A percentile compares a stretch with the other conserved stretches of the same genome.
phyloP scores from a whole-genome alignment of 495 filamentous ascomycete species.

The Astrothelium macrocarpum region DNA sequence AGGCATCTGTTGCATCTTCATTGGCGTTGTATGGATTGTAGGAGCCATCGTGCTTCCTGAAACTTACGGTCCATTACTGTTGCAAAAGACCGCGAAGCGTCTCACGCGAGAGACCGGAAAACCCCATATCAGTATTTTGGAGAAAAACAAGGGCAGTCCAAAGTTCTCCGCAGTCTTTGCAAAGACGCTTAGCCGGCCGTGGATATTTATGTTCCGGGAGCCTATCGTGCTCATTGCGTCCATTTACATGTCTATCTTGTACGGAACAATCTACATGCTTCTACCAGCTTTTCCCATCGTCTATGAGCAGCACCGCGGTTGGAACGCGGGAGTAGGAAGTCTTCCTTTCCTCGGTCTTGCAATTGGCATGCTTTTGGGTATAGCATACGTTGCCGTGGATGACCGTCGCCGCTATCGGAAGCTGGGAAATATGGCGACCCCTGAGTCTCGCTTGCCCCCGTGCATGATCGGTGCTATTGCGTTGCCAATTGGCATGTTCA shows the following conservation, averaged over 20 bases:
- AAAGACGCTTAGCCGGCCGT: conserved; percentile 54
- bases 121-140: conserved; percentile 55
- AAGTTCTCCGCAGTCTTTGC: conserved; percentile 44
- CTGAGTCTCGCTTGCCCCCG: conserved; percentile 49
- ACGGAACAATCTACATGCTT: conserved; percentile 43
- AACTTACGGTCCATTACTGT: conserved; percentile 47
- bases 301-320: conserved; percentile 48
- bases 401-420: conserved; percentile 23
- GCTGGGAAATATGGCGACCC: conserved; percentile 19
- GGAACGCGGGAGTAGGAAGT: conserved; percentile 46
- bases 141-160: conserved; percentile 57
- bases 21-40: conserved; percentile 44
- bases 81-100: conserved; percentile 52
- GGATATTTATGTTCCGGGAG: conserved; percentile 46
- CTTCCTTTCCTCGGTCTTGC: conserved; percentile 44
- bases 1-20: conserved; percentile 47
- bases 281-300: conserved; percentile 51
- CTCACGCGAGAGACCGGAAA: conserved; percentile 52
- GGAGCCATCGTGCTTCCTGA: conserved; percentile 57
- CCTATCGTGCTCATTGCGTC: conserved; percentile 29
- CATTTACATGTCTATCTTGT: conserved; percentile 35
- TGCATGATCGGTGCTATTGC: conserved; percentile 52
- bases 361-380: conserved; percentile 40
- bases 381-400: conserved; percentile 29
- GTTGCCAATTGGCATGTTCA: conserved; percentile 47